A percentile compares a stretch with the other conserved stretches of the same genome.
Conservation (phyloP, 164 flowering plant genomes). For the Umbellularia californica region DNA sequence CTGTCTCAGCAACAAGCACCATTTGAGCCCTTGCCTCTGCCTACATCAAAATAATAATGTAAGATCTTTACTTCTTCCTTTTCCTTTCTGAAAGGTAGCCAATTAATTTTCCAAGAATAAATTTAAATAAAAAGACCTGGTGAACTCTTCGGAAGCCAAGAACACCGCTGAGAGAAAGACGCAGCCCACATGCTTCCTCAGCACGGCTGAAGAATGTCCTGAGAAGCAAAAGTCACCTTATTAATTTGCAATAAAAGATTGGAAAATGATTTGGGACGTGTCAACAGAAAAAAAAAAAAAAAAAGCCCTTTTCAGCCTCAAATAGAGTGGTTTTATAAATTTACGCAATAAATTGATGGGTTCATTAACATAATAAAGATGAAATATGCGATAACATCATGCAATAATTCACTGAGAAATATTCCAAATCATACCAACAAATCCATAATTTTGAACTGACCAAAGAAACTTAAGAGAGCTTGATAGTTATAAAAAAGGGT, state of each 20-base stretch:
- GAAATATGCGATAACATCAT: neutral
- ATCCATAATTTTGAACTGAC: neutral
- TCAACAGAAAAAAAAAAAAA: neutral
- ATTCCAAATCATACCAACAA: neutral
- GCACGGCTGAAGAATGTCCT: constrained; percentile 60
- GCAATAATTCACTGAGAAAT: neutral
- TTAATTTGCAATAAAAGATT: neutral
- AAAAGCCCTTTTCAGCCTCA: neutral
- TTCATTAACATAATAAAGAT: neutral
- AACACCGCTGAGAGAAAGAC: constrained; percentile 70
- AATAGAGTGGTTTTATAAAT: neutral
- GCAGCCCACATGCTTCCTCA: constrained; percentile 54
- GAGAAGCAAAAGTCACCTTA: constrained; percentile 9
- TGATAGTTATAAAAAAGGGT: too few relatives aligned
- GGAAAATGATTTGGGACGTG: neutral
- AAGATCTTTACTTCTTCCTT: neutral
- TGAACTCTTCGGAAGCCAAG: constrained; percentile 80
- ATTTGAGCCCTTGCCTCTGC: constrained; percentile 73
- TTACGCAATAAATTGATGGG: neutral
- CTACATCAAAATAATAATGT: constrained; percentile 26
- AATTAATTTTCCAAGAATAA: neutral
- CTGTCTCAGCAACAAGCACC: constrained; percentile 55
- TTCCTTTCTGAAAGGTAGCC: neutral
- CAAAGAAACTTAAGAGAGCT: neutral
- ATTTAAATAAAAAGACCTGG: constrained; percentile 47